These are phyloP conservation scores for Coemansia sp. DNA, from an alignment of 192 early-diverging fungal genomes.

Conservation along the genomic window DNA sequence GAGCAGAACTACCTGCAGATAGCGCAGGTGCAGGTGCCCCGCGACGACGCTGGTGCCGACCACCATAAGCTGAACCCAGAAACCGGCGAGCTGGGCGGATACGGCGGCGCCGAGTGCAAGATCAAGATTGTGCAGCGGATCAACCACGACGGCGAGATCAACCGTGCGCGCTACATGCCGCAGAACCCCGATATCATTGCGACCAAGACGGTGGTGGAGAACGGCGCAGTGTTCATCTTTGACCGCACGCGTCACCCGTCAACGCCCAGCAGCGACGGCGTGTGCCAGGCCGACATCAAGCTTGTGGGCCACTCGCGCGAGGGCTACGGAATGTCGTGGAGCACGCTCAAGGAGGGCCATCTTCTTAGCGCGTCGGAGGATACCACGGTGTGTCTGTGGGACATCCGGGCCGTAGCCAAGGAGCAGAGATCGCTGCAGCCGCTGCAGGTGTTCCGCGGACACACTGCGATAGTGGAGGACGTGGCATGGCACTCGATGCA, in stretches of 20 bases:
- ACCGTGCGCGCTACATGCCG: constrained; percentile 97
- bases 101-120: constrained; percentile 79
- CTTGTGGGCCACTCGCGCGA: constrained; percentile 89
- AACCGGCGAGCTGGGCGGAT: constrained; percentile 75
- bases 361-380: constrained; percentile 92
- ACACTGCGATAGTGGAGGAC: constrained; percentile 95
- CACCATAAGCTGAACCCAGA: constrained; percentile 72
- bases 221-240: constrained; percentile 95
- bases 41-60: constrained; percentile 62
- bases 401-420: constrained; percentile 76
- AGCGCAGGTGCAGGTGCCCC: constrained; percentile 85
- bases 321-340: constrained; percentile 97
- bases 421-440: constrained; percentile 78
- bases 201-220: constrained; percentile 76
- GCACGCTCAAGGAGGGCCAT: constrained; percentile 71
- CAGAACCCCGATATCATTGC: constrained; percentile 95
- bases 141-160: constrained; percentile 96
- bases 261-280: constrained; percentile 69
- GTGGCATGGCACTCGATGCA: constrained; percentile 89
- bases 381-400: constrained; percentile 89
- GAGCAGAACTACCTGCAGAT: constrained; percentile 98
- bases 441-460: constrained; percentile 74
- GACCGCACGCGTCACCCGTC: constrained; percentile 88
- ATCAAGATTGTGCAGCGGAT: constrained; percentile 89
- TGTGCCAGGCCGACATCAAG: constrained; percentile 83